Percentiles rank a stretch among this genome's conserved stretches.
phyloP scores from a whole-genome alignment of 2,329 filamentous ascomycete species.

The Aspergillus thermomutatus region DNA sequence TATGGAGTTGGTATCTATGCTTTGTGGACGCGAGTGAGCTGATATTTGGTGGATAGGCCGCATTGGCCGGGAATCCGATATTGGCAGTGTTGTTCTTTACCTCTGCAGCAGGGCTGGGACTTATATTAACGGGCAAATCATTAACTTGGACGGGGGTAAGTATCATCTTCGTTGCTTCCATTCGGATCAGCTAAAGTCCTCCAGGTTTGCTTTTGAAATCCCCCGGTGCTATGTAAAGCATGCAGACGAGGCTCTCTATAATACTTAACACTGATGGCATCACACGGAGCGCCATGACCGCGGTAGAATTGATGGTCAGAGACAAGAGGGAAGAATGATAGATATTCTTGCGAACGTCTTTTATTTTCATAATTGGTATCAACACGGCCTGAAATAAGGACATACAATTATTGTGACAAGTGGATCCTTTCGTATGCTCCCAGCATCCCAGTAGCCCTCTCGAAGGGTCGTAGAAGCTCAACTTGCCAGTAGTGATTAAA shows the following conservation, averaged over 20 bases:
- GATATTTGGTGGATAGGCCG: constrained; percentile 13
- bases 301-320: background rate
- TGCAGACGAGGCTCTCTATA: background rate
- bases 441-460: constrained; percentile 27
- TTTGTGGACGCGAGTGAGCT: background rate
- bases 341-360: constrained; percentile 26
- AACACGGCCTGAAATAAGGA: constrained; percentile 35
- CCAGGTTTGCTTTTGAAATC: constrained; percentile 8
- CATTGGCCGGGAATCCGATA: constrained; percentile 58
- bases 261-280: background rate
- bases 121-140: constrained; percentile 49
- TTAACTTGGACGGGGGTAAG: constrained; percentile 29
- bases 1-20: background rate
- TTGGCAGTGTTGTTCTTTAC: constrained; percentile 56
- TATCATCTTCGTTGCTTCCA: background rate
- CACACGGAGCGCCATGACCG: background rate
- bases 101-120: constrained; percentile 41
- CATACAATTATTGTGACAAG: constrained; percentile 34
- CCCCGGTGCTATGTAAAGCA: constrained; percentile 1
- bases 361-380: constrained; percentile 43
- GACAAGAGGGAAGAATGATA: background rate
- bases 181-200: background rate
- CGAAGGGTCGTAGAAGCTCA: constrained; percentile 21
- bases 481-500: constrained; percentile 18
- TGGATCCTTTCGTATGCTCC: constrained; percentile 26